Evolutionary conservation across 148 eudicot species (phyloP), one percentile per base, ranked within the genome.

Genomic region (Salicornia ramosissima): DNA sequence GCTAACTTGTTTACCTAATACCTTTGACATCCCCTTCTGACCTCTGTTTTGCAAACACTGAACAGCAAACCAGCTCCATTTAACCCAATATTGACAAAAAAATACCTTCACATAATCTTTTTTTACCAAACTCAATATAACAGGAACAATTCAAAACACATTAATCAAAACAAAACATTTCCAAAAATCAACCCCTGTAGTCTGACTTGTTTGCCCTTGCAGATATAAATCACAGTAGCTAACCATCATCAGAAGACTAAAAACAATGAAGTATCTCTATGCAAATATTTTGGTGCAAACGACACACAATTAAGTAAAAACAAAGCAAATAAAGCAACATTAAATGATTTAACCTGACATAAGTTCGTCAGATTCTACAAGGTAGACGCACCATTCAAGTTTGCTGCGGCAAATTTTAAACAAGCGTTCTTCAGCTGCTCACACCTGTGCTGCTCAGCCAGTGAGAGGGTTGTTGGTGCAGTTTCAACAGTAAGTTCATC

Each of bases 321-420:
- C 55, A 69, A 77, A 61, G 53, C 36, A 69, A 64, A 74, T 68
- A 70, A 80, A 60, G 33, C 64, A 67, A 70, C 2, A 54, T 64
- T 55, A 78, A 78, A 71, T 68, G 77, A 75, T 72, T 79, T 73
- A 85, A 80, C 86, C 85, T 74, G 86, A 76, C 76, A 84, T 58
- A 83, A 77, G 77, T 79, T 76, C 78, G 63, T 83, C 80, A 86
- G 82, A 82, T 80, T 71, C 78, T 72, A 88, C 50, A 74, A 71
- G 73, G 34, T 63, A 87, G 81, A 90, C 98, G 80, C 90, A 92
- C 98, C 96, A 82, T 91, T 90, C 89, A 92, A 92, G 86, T 92
- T 86, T 81, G 88, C 76, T 18, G 94, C 88, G 19, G 90, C 94
- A 84, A 86, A 92, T 79, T 90, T 90, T 60, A 92, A 78, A 78